Conservation (phyloP, 2,329 filamentous ascomycete genomes). For the Fusarium sp. region DNA sequence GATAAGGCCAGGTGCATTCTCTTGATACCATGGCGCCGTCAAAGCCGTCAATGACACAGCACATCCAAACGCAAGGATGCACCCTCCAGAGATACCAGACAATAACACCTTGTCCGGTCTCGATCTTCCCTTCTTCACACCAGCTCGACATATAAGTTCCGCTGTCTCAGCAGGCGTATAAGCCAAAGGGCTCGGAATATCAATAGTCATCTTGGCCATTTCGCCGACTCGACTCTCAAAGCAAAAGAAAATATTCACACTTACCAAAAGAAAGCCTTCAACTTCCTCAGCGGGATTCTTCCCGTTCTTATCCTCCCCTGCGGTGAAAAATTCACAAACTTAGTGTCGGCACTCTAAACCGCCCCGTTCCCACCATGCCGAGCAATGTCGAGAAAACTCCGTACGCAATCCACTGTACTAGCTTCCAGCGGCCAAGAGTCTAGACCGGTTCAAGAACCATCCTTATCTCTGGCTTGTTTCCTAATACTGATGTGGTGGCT, state of each 20-base stretch:
- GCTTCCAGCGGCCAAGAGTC: neutral
- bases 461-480: neutral
- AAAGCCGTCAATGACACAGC: constrained; percentile 32
- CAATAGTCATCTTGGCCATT: constrained; percentile 7
- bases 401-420: constrained; percentile 14
- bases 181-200: constrained; percentile 5
- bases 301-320: neutral
- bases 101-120: constrained; percentile 34
- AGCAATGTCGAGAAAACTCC: constrained; percentile 24
- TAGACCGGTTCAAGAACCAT: neutral
- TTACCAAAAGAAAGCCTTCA: rapidly evolving
- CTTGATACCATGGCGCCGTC: constrained; percentile 38
- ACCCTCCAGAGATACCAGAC: constrained; percentile 32
- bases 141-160: constrained; percentile 32
- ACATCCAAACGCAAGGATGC: constrained; percentile 31
- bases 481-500: neutral
- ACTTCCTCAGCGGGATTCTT: neutral
- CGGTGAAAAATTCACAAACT: neutral
- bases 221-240: too few relatives aligned
- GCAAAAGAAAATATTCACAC: neutral
- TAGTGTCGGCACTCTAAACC: neutral
- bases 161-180: constrained; percentile 37
- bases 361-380: constrained; percentile 18
- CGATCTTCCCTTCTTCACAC: constrained; percentile 33
- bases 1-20: constrained; percentile 32